Evolutionary conservation across 495 filamentous ascomycete genomes (phyloP), one percentile per base, ranked within the genome.

Genomic region (Talaromyces adpressus): DNA sequence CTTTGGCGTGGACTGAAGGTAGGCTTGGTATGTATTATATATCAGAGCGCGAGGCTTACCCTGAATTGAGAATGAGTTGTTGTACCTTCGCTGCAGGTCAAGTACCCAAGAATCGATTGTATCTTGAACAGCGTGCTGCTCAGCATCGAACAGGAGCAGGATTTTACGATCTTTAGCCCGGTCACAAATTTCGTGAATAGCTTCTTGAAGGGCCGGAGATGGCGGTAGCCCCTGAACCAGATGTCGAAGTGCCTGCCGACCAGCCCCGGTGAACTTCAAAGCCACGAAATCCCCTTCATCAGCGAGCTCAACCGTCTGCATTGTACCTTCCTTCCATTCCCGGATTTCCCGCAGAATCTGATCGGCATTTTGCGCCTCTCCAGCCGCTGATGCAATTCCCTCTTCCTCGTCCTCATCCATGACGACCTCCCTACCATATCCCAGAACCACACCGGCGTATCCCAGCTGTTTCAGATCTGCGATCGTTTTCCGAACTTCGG

Each of bases 91-190:
- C 81, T 91, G 89, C 64, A 90, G 86, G 5, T 78, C 70, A 36
- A 94, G 73, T 1, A 87, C 88, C 92, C 92, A 97, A 59, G 81
- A 75, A 72, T 96, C 87, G 63, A 95, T 91, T 4, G 91, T 88
- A 6, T 77, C 71, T 70, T 95, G 91, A 11, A 93, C 77, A 27
- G 82, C 78, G 61, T 84, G 81, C 70, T 96, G 91, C 75, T 97
- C 92, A 3, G 92, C 92, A 67, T 93, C 92, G 60, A 94, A 88
- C 30, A 94, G 82, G 4, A 97, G 75, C 14, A 81, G 77, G 14
- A 94, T 84, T n/a, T 85, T 82, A 64, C 84, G 83, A 16, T 79
- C 75, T 9, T 78, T 77, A 1, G 91, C 90, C 0, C 86, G 79
- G 25, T 87, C 74, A 73, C 92, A 97, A 36, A 93, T 88, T 61